These are phyloP conservation scores for Anisodus acutangulus DNA, from an alignment of 257 asterid genomes.

Conservation along the genomic window DNA sequence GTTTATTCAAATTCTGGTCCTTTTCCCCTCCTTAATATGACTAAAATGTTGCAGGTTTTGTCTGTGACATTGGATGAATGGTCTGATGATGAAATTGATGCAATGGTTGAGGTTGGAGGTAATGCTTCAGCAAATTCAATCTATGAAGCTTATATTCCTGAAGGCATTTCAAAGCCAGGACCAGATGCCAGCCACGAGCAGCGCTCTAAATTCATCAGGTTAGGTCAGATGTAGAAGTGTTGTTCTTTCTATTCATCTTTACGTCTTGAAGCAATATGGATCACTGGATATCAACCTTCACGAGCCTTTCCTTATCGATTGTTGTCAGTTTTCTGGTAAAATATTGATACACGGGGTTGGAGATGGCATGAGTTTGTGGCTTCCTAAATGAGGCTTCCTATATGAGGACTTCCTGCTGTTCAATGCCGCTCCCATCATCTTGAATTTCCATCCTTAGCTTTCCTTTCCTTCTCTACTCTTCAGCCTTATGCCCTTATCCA, in stretches of 20 bases:
- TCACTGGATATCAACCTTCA: slow-evolving; percentile 26
- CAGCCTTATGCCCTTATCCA: neutral
- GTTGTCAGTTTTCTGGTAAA: slow-evolving; percentile 22
- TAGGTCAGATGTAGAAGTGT: slow-evolving; percentile 23
- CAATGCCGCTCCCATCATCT: neutral
- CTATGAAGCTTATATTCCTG: slow-evolving; percentile 93
- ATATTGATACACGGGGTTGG: neutral
- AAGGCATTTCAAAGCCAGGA: slow-evolving; percentile 82
- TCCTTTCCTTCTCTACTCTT: neutral
- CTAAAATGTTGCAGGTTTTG: slow-evolving; percentile 64
- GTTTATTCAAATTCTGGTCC: slow-evolving; percentile 5
- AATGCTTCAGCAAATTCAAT: slow-evolving; percentile 95
- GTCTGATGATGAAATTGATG: slow-evolving; percentile 88
- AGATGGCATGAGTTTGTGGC: neutral
- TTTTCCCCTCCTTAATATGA: slow-evolving; percentile 3
- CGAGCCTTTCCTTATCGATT: slow-evolving; percentile 11
- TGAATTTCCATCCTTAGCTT: neutral
- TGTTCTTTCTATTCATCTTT: slow-evolving; percentile 9
- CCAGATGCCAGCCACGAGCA: slow-evolving; percentile 76
- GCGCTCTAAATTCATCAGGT: slow-evolving; percentile 89
- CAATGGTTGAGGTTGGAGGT: slow-evolving; percentile 97
- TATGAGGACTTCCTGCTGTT: neutral
- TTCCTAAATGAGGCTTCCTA: neutral
- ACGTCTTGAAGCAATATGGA: neutral
- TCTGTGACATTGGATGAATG: slow-evolving; percentile 98